Evolutionary conservation across 805 yeast genomes (phyloP).

Genomic region (Candida pini): DNA sequence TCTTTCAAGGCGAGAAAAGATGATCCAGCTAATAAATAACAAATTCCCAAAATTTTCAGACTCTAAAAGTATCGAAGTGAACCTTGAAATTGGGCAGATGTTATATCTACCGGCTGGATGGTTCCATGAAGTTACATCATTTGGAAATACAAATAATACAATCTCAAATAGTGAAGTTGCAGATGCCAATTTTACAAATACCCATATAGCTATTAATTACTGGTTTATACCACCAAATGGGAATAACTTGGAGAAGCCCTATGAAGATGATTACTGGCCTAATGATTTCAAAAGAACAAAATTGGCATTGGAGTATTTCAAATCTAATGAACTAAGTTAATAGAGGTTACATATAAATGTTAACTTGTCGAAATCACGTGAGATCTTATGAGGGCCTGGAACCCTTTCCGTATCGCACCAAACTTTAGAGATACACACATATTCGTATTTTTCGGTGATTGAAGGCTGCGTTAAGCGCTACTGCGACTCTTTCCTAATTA

Average conservation of each 20-base stretch:
- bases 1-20: conserved; percentile 5
- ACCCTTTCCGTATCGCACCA: too few species aligned
- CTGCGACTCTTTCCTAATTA: too few species aligned
- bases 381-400: too few species aligned
- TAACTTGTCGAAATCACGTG: too few species aligned
- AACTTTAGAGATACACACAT: too few species aligned
- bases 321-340: too few species aligned
- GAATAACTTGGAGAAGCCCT: conserved; percentile 27
- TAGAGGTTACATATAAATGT: too few species aligned
- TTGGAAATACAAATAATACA: too few species aligned
- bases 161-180: too few species aligned
- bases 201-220: conserved; percentile 68
- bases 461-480: too few species aligned
- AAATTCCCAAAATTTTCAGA: conserved; percentile 45
- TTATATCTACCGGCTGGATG: conserved; percentile 71
- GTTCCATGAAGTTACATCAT: conserved; percentile 78
- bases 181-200: conserved; percentile 22
- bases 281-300: conserved; percentile 44
- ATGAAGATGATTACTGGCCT: conserved; percentile 48
- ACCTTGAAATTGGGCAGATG: conserved; percentile 59
- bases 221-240: conserved; percentile 69
- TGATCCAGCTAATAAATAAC: conserved; percentile 33
- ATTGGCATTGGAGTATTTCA: conserved; percentile 22
- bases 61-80: conserved; percentile 38
- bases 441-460: too few species aligned